A percentile compares a stretch with the other conserved stretches of the same genome.
These are phyloP conservation scores for Areca catechu DNA, from an alignment of 176 grass and related monocot genomes.

Conservation along the genomic window DNA sequence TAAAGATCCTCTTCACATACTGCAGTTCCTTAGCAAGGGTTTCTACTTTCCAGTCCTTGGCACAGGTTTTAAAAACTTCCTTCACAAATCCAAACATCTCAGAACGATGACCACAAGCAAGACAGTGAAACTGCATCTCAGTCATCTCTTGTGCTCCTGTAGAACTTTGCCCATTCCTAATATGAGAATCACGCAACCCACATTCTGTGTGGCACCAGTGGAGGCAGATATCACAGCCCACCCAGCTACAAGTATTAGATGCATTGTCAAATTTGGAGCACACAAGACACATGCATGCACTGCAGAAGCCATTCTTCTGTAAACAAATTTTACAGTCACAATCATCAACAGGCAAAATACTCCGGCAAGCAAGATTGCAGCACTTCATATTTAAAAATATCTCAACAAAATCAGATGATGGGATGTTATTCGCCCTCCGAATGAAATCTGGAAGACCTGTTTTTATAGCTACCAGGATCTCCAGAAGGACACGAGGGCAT, in stretches of 20 bases:
- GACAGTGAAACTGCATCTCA: constrained; percentile 72
- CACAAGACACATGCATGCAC: constrained; percentile 77
- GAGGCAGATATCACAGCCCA: constrained; percentile 87
- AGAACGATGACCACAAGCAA: constrained; percentile 70
- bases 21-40: constrained; percentile 61
- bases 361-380: constrained; percentile 66
- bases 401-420: constrained; percentile 66
- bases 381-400: constrained; percentile 83
- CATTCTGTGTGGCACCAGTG: constrained; percentile 99
- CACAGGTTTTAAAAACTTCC: constrained; percentile 84
- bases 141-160: constrained; percentile 17
- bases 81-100: constrained; percentile 99
- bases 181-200: constrained; percentile 51
- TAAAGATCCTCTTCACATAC: constrained; percentile 75
- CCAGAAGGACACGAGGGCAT: constrained; percentile 55
- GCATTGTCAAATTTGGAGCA: constrained; percentile 81
- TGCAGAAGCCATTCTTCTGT: constrained; percentile 65
- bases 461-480: constrained; percentile 78
- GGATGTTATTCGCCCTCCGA: constrained; percentile 34
- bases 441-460: constrained; percentile 67
- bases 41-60: constrained; percentile 60
- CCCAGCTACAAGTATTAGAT: constrained; percentile 93
- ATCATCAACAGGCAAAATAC: constrained; percentile 51
- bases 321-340: constrained; percentile 84
- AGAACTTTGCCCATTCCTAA: constrained; percentile 50